Conservation (phyloP, 2,329 filamentous ascomycete genomes). For the Coniochaeta sp. region DNA sequence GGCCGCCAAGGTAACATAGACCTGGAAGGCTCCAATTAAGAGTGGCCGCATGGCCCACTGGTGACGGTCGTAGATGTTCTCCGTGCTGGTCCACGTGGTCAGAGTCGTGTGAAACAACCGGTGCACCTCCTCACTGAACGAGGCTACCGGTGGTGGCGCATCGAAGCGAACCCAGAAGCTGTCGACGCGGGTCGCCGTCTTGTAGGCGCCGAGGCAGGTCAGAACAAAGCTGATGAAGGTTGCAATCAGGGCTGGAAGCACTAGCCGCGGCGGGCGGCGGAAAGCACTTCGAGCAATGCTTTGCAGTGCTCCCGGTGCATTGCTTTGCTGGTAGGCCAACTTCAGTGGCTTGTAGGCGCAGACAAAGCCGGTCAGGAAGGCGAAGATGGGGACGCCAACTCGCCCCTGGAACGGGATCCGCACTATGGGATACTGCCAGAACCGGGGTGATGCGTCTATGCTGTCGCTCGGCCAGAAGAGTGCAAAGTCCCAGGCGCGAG, state of each 20-base stretch:
- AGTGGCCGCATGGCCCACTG: constrained; percentile 47
- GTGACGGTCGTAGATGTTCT: constrained; percentile 45
- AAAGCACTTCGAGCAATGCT: constrained; percentile 46
- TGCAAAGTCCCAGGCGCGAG: constrained; percentile 42
- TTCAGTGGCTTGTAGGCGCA: constrained; percentile 47
- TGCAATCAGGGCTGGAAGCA: constrained; percentile 44
- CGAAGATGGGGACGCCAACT: constrained; percentile 48
- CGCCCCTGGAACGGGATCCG: constrained; percentile 48
- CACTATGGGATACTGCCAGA: constrained; percentile 43
- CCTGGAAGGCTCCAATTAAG: constrained; percentile 40
- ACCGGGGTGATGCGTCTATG: constrained; percentile 29
- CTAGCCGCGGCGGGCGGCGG: constrained; percentile 41
- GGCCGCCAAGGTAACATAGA: constrained; percentile 39
- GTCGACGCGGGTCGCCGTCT: constrained; percentile 37
- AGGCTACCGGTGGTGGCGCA: constrained; percentile 32
- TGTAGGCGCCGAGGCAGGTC: constrained; percentile 40
- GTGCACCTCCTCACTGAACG: constrained; percentile 34
- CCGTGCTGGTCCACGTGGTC: constrained; percentile 40
- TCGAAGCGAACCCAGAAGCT: constrained; percentile 44
- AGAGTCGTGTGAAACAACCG: constrained; percentile 37
- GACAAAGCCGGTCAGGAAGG: constrained; percentile 48
- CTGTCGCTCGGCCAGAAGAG: constrained; percentile 40
- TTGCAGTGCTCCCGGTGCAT: constrained; percentile 33
- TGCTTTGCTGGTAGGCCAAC: constrained; percentile 35
- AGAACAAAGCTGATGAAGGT: constrained; percentile 40